Conservation (phyloP, 179 eudicot genomes). For the Silene vulgaris region DNA sequence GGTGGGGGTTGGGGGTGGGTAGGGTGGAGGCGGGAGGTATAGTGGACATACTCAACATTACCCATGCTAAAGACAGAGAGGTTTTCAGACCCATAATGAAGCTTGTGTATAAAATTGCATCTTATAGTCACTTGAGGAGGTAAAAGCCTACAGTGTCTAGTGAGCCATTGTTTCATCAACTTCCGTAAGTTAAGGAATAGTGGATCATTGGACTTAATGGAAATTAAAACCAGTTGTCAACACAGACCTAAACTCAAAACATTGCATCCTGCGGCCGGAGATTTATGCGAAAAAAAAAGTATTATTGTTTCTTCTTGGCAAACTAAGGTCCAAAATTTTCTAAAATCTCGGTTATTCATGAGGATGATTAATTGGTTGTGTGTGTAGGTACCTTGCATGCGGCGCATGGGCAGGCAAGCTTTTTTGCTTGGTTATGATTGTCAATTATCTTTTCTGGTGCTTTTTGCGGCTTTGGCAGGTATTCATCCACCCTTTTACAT, state of each 20-base stretch:
- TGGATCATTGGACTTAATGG: neutral
- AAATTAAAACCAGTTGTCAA: neutral
- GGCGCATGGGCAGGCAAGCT: constrained; percentile 98
- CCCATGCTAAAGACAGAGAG: no score
- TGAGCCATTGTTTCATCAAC: no score
- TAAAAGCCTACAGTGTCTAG: no score
- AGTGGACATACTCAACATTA: no score
- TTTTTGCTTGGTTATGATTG: constrained; percentile 84
- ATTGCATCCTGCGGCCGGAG: neutral
- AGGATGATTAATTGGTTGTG: constrained; percentile 15
- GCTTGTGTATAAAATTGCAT: no score
- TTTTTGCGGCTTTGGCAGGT: constrained; percentile 69
- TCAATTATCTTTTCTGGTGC: constrained; percentile 71
- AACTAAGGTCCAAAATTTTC: neutral
- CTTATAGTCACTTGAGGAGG: no score
- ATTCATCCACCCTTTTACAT: constrained; percentile 15
- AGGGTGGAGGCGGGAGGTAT: no score
- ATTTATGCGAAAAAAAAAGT: neutral
- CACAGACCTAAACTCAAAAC: neutral
- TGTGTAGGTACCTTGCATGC: constrained; percentile 82
- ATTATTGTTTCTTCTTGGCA: neutral
- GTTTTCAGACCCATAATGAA: no score
- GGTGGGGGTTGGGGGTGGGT: no score
- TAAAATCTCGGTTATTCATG: neutral
- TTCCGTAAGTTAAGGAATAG: no score